Evolutionary conservation across 179 eudicot species (phyloP).

Genomic region (Pouteria campechiana): DNA sequence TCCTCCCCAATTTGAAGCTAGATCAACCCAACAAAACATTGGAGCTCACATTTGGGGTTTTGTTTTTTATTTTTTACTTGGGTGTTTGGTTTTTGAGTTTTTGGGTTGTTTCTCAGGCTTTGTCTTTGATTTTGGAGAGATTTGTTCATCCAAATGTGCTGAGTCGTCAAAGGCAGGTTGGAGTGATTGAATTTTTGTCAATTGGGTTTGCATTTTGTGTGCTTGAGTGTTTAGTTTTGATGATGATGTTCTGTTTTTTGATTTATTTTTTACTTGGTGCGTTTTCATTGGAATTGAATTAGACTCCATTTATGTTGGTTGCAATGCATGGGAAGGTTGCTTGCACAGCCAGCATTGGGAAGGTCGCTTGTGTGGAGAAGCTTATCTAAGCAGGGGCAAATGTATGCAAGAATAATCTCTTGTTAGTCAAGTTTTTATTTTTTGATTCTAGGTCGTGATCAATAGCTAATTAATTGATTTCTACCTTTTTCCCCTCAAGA

Average conservation of each 20-base stretch:
- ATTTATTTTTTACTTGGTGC: background rate
- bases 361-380: conserved; percentile 59
- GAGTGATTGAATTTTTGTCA: too few species aligned
- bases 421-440: too few species aligned
- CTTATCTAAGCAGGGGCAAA: conserved; percentile 92
- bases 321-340: conserved; percentile 87
- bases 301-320: conserved; percentile 98
- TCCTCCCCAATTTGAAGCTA: too few species aligned
- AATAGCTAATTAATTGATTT: too few species aligned
- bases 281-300: conserved; percentile 13
- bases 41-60: conserved; percentile 2
- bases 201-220: too few species aligned
- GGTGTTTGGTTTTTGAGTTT: conserved; percentile 2
- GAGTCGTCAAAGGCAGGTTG: conserved; percentile 93
- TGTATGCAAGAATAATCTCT: too few species aligned
- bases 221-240: background rate
- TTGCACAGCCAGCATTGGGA: too few species aligned
- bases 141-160: conserved; percentile 63
- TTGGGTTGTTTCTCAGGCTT: conserved; percentile 31
- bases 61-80: conserved; percentile 4
- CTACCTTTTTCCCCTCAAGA: conserved; percentile 45
- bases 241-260: background rate
- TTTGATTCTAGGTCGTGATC: too few species aligned
- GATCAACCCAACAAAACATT: too few species aligned
- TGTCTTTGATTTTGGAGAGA: conserved; percentile 62